These are phyloP conservation scores for Hysterangium stoloniferum DNA, from an alignment of 768 basidiomycete species.

Conservation along the genomic window DNA sequence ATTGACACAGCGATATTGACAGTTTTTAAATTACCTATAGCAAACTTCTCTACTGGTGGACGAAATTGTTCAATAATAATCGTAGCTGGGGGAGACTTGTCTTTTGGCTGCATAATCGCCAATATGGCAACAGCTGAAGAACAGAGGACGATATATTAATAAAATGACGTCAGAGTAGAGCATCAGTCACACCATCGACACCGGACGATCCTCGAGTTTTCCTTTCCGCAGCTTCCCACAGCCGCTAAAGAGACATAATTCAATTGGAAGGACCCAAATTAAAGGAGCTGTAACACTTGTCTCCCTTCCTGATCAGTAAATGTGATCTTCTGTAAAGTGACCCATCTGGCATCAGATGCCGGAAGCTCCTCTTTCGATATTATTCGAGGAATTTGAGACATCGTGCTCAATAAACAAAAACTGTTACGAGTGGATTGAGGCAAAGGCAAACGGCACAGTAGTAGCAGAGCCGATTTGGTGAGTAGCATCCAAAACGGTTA, in stretches of 20 bases:
- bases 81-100: conserved; percentile 59
- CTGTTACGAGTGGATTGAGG: too few species aligned
- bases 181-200: conserved; percentile 56
- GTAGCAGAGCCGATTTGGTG: not conserved
- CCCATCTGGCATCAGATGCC: conserved; percentile 62
- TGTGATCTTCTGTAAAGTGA: conserved; percentile 72
- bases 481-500: not conserved
- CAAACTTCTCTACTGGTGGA: conserved; percentile 70
- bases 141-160: not conserved
- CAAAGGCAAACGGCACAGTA: not conserved
- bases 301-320: conserved; percentile 74
- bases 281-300: conserved; percentile 36
- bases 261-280: not conserved
- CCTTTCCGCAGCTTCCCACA: conserved; percentile 88
- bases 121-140: conserved; percentile 77
- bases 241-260: conserved; percentile 37
- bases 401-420: not conserved
- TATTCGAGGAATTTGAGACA: conserved; percentile 37
- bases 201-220: conserved; percentile 70
- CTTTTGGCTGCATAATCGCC: conserved; percentile 70
- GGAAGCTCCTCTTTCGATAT: conserved; percentile 45
- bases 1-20: not conserved
- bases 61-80: conserved; percentile 90
- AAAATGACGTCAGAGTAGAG: not conserved
- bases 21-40: conserved; percentile 48